Percentiles rank a stretch among this genome's conserved stretches.
Conservation (phyloP, 495 filamentous ascomycete species). For the Hypoxylon subgilvum region DNA sequence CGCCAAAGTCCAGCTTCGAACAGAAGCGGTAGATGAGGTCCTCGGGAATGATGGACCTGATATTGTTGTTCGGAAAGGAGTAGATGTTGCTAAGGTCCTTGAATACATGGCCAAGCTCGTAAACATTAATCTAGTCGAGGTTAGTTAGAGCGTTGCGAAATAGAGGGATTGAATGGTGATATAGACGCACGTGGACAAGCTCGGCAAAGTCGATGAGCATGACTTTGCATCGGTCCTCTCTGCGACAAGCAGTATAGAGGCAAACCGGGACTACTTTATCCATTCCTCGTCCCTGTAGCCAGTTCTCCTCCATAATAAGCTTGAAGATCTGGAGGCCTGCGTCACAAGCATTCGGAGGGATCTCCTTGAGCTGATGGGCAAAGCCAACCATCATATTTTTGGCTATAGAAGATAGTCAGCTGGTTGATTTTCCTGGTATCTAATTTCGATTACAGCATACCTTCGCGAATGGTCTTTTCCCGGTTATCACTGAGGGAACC, state of each 20-base stretch:
- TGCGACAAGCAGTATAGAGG: slow-evolving; percentile 84
- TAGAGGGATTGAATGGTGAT: background rate
- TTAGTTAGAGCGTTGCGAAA: slow-evolving; percentile 29
- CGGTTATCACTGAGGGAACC: slow-evolving; percentile 56
- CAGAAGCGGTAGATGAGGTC: slow-evolving; percentile 89
- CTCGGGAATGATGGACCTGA: slow-evolving; percentile 73
- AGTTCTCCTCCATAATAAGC: slow-evolving; percentile 76
- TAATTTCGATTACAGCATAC: slow-evolving; percentile 42
- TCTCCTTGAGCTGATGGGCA: slow-evolving; percentile 53
- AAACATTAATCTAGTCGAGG: slow-evolving; percentile 75
- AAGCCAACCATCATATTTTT: slow-evolving; percentile 52
- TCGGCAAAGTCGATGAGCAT: slow-evolving; percentile 98
- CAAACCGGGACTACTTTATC: slow-evolving; percentile 82
- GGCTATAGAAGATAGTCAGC: slow-evolving; percentile 31
- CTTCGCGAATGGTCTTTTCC: slow-evolving; percentile 74
- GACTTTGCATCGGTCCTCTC: slow-evolving; percentile 62
- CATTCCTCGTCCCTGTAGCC: slow-evolving; percentile 86
- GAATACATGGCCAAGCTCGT: slow-evolving; percentile 82
- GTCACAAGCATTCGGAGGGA: slow-evolving; percentile 65
- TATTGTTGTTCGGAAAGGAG: slow-evolving; percentile 57
- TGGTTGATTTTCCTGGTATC: background rate
- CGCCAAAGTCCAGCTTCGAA: slow-evolving; percentile 84
- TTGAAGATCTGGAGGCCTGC: slow-evolving; percentile 75
- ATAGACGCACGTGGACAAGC: slow-evolving; percentile 60
- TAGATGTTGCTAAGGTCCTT: slow-evolving; percentile 75